Conservation (phyloP, 1,284 basidiomycete species). For the Acaromyces ingoldii region DNA sequence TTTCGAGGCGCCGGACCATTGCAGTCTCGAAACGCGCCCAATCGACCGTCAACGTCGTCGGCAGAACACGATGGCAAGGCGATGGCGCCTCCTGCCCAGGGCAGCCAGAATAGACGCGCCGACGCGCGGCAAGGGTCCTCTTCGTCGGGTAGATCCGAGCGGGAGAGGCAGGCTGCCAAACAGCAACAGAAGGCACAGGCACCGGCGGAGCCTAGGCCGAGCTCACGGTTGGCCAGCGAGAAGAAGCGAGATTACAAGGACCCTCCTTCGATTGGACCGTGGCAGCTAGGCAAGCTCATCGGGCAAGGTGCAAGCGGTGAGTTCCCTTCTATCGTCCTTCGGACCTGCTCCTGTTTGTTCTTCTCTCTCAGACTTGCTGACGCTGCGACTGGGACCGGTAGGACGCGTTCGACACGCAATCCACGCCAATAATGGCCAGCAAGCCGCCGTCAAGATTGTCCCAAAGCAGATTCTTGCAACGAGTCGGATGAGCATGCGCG, state of each 20-base stretch:
- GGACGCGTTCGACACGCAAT: slow-evolving; percentile 87
- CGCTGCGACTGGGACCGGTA: no score
- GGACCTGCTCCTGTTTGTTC: no score
- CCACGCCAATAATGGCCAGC: slow-evolving; percentile 79
- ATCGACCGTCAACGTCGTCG: background rate
- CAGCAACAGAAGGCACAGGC: slow-evolving; percentile 1
- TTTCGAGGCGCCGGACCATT: slow-evolving; percentile 1
- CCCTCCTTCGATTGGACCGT: slow-evolving; percentile 68
- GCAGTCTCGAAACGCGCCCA: slow-evolving; percentile 2
- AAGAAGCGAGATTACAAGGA: slow-evolving; percentile 53
- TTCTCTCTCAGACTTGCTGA: no score
- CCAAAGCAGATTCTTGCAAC: slow-evolving; percentile 73
- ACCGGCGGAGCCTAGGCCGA: slow-evolving; percentile 12
- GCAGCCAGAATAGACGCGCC: background rate
- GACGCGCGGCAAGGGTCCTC: background rate
- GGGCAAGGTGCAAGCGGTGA: slow-evolving; percentile 77
- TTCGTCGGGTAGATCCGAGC: no score
- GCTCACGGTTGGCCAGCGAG: slow-evolving; percentile 42
- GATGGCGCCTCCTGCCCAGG: background rate
- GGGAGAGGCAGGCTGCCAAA: no score
- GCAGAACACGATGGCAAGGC: background rate
- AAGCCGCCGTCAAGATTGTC: slow-evolving; percentile 94
- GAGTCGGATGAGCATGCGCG: slow-evolving; percentile 67
- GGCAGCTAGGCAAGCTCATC: slow-evolving; percentile 88
- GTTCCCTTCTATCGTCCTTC: no score